A percentile compares a stretch with the other conserved stretches of the same genome.
Conservation (phyloP, 176 grass and related monocot genomes). For the Otatea glauca region DNA sequence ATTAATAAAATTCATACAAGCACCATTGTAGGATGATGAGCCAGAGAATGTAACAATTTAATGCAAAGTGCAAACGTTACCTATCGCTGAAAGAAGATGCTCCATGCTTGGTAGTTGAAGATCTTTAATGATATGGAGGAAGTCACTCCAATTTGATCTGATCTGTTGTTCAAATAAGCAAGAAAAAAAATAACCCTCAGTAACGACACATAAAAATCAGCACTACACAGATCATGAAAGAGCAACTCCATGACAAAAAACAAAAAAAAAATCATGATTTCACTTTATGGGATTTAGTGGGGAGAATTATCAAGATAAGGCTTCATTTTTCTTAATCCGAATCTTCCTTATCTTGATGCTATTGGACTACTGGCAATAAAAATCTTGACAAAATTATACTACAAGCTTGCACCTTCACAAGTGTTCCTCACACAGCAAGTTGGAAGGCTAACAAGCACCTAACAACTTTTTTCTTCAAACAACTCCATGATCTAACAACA, state of each 20-base stretch:
- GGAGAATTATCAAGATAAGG: not conserved
- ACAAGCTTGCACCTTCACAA: not conserved
- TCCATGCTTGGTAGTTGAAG: slow-evolving; percentile 64
- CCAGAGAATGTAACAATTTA: slow-evolving; percentile 24
- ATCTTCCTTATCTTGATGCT: slow-evolving; percentile 12
- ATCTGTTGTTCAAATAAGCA: slow-evolving; percentile 67
- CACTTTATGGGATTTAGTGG: not conserved
- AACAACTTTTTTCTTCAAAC: not conserved
- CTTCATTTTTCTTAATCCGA: not conserved
- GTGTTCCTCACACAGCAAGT: not conserved
- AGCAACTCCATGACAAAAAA: not conserved
- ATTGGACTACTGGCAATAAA: not conserved
- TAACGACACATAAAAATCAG: not conserved
- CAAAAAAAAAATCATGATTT: not conserved
- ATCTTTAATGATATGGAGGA: slow-evolving; percentile 68
- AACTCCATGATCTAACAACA: not conserved
- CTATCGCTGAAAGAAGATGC: slow-evolving; percentile 67
- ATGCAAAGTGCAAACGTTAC: slow-evolving; percentile 47
- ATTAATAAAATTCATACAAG: slow-evolving; percentile 15
- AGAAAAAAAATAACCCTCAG: slow-evolving; percentile 37
- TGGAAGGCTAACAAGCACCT: not conserved
- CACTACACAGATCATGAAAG: not conserved
- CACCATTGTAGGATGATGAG: slow-evolving; percentile 25
- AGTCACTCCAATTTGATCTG: slow-evolving; percentile 80
- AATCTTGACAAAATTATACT: slow-evolving; percentile 7